These are phyloP conservation scores for Psilocybe subaeruginosa DNA, from an alignment of 768 basidiomycete species.

Conservation along the genomic window DNA sequence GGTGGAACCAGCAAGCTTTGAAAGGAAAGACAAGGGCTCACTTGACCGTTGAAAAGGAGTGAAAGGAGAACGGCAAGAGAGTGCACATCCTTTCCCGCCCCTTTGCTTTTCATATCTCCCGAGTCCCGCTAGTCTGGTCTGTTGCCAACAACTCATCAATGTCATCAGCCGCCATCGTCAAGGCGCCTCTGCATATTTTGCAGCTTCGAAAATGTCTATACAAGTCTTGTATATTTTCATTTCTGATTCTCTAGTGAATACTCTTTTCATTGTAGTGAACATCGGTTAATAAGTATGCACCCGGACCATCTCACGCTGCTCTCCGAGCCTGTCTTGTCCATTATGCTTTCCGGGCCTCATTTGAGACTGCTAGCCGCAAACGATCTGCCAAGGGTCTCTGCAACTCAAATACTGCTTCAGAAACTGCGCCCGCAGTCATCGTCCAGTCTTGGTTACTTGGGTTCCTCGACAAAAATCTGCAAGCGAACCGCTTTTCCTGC, in stretches of 20 bases:
- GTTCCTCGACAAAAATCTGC: not conserved
- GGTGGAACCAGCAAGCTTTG: slow-evolving; percentile 3
- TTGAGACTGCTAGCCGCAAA: not conserved
- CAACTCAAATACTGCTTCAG: not conserved
- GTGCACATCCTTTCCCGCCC: not conserved
- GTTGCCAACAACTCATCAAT: not conserved
- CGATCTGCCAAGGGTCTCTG: not conserved
- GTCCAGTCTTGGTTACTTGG: not conserved
- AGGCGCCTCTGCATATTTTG: not conserved
- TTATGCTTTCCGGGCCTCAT: not conserved
- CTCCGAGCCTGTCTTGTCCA: not conserved
- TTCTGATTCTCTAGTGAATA: too few species aligned
- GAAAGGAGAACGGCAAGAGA: not conserved
- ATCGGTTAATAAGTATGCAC: not conserved
- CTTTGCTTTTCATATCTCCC: not conserved
- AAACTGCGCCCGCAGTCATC: not conserved
- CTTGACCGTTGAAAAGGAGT: slow-evolving; percentile 2
- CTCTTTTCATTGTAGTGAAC: too few species aligned
- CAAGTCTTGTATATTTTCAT: too few species aligned
- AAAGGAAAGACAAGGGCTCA: slow-evolving; percentile 6
- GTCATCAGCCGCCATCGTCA: not conserved
- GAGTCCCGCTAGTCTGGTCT: not conserved
- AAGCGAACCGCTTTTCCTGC: not conserved
- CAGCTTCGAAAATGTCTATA: too few species aligned
- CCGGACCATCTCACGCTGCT: not conserved